Percentiles rank a stretch among this genome's conserved stretches.
phyloP scores from a whole-genome alignment of 176 grass and related monocot genomes.

The Lolium perenne region DNA sequence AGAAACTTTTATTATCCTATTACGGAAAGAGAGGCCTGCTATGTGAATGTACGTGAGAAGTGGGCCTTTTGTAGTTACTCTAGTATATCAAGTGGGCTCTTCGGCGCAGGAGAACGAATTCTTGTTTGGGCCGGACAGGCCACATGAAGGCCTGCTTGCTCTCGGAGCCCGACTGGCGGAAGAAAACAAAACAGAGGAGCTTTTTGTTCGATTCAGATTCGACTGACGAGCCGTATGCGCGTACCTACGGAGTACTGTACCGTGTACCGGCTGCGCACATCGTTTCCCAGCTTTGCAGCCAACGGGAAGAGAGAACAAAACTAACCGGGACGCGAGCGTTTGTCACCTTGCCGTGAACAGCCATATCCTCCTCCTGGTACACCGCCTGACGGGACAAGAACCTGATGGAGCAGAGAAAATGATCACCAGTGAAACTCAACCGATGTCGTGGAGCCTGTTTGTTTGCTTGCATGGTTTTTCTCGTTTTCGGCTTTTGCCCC shows the following conservation, averaged over 20 bases:
- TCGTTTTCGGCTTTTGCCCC: too few relatives aligned
- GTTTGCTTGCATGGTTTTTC: too few relatives aligned
- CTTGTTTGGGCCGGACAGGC: neutral
- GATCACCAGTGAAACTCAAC: neutral
- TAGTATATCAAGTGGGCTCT: neutral
- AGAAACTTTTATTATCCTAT: too few relatives aligned
- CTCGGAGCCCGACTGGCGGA: neutral
- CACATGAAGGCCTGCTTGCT: neutral
- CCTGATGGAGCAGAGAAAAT: neutral
- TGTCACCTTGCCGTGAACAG: constrained; percentile 21
- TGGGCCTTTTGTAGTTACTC: too few relatives aligned
- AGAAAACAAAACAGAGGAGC: neutral
- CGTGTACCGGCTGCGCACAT: neutral
- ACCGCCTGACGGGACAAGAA: neutral
- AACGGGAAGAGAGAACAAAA: neutral
- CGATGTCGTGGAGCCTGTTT: neutral
- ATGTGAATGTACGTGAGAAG: too few relatives aligned
- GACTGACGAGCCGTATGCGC: neutral
- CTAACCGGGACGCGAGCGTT: neutral
- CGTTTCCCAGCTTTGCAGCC: neutral
- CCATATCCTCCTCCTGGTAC: neutral
- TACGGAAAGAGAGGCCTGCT: too few relatives aligned
- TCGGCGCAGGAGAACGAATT: neutral
- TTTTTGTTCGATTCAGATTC: neutral
- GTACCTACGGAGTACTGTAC: too few relatives aligned